Base-by-base conservation (phyloP, 768 basidiomycete genomes). In the Termitomyces sp. region DNA sequence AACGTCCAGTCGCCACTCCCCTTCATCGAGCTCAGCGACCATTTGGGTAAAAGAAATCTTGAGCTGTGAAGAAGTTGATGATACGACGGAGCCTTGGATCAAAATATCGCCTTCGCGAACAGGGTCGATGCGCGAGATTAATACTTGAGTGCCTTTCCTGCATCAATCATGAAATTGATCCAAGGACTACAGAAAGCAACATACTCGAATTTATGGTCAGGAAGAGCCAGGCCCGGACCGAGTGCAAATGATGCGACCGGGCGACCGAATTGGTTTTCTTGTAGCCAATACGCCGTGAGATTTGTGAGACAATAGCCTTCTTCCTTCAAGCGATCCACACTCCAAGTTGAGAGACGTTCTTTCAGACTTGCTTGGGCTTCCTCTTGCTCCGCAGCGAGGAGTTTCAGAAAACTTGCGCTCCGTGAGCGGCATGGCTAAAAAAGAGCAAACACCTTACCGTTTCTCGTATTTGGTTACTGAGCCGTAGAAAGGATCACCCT, bases 231-330 rank as follows among this genome's bases (percentile, higher is more conserved):
- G 1, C 89, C 88, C 18, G 89, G 82, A 33, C 89, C 85, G 0
- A 84, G 67, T 0, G 71, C 66, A 64, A 94, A 92, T 3, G 79
- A 77, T 0, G 88, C 90, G 6, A 87, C 78, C 1, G 83, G 85
- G 41, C 80, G 80, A 0, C 86, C 87, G 68, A 81, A 86, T 55
- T 81, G 79, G 24, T 77, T 81, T n/a, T 74, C 76, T 56, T 84
- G 77, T 39, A 86, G 68, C 90, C 88, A 91, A 65, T 80, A 92
- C 0, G 81, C 89, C 16, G 72, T 77, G 24, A 92, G 72, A 18
- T 76, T 83, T 0, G 84, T 86, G 33, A 94, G 65, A 52, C 84
- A 82, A 64, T 90, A 92, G 0, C 92, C 92, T 62, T 88, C 86
- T n/a, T 79, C 73, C 61, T 77, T 71, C 44, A 93, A 72, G 22